Conservation (phyloP, 371 early-diverging fungal species). For the Actinomucor elegans region DNA sequence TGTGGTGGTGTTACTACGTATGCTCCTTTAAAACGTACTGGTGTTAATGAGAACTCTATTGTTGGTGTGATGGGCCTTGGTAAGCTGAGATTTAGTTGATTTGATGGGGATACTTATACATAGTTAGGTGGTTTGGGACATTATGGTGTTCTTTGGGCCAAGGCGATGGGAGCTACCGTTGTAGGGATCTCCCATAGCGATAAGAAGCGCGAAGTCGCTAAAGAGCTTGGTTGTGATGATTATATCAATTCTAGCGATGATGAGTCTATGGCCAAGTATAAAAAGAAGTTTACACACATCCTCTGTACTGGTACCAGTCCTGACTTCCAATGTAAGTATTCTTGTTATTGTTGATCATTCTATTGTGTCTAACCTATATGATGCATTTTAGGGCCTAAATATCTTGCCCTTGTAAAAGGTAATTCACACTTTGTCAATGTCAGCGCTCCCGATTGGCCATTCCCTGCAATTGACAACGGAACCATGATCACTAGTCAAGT, state of each 20-base stretch:
- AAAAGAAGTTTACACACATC: conserved; percentile 34
- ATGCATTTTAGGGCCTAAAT: conserved; percentile 15
- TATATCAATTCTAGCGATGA: conserved; percentile 31
- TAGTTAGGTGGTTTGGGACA: conserved; percentile 60
- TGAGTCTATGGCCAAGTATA: conserved; percentile 46
- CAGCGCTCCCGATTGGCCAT: conserved; percentile 55
- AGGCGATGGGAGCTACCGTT: conserved; percentile 66
- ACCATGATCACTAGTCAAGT: conserved; percentile 25
- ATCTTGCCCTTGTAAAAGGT: conserved; percentile 38
- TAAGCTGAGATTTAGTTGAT: not conserved
- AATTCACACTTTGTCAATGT: conserved; percentile 56
- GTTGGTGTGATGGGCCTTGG: conserved; percentile 63
- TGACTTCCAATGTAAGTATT: conserved; percentile 11
- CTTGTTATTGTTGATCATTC: too few species aligned
- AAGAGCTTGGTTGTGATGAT: conserved; percentile 39
- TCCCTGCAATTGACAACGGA: conserved; percentile 3
- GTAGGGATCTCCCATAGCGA: conserved; percentile 29
- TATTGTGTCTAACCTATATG: too few species aligned
- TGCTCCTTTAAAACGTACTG: conserved; percentile 54
- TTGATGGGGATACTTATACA: not conserved
- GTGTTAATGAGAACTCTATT: conserved; percentile 44
- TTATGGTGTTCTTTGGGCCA: conserved; percentile 60
- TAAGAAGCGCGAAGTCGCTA: conserved; percentile 37
- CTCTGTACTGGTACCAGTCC: conserved; percentile 31
- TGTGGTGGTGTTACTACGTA: conserved; percentile 64